Evolutionary conservation across 495 filamentous ascomycete genomes (phyloP).

Genomic region (Aspergillus asperescens): DNA sequence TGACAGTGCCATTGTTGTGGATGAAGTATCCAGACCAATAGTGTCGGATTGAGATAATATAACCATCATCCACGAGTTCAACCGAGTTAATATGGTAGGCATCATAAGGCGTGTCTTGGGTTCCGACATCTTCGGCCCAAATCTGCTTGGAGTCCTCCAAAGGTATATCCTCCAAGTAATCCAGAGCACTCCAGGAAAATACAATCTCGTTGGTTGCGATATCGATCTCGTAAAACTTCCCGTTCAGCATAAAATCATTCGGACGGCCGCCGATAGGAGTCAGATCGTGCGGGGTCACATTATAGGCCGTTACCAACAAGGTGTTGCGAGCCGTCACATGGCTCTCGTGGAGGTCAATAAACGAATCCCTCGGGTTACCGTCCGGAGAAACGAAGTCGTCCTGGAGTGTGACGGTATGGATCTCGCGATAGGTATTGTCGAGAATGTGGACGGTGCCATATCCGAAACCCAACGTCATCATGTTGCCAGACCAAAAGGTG

Average conservation of each 20-base stretch:
- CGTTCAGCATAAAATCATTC: slow-evolving; percentile 44
- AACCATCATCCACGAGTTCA: slow-evolving; percentile 31
- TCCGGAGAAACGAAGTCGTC: slow-evolving; percentile 29
- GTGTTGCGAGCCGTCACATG: slow-evolving; percentile 45
- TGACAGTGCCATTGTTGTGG: slow-evolving; percentile 31
- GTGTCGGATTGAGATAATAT: slow-evolving; percentile 35
- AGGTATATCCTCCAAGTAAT: slow-evolving; percentile 24
- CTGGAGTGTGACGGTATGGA: slow-evolving; percentile 30
- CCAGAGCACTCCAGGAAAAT: slow-evolving; percentile 30
- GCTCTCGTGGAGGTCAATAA: slow-evolving; percentile 46
- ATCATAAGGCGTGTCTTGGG: slow-evolving; percentile 32
- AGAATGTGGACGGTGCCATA: slow-evolving; percentile 35
- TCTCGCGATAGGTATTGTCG: slow-evolving; percentile 36
- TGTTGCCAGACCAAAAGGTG: slow-evolving; percentile 36
- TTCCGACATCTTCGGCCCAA: slow-evolving; percentile 22
- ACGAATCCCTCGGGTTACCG: slow-evolving; percentile 23
- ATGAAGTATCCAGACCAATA: slow-evolving; percentile 35
- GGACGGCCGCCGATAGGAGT: slow-evolving; percentile 36
- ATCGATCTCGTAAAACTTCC: slow-evolving; percentile 43
- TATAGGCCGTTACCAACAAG: slow-evolving; percentile 51
- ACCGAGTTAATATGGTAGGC: slow-evolving; percentile 41
- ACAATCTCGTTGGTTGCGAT: slow-evolving; percentile 35
- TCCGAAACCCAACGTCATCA: slow-evolving; percentile 30
- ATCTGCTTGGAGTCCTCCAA: slow-evolving; percentile 18
- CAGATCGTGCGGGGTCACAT: slow-evolving; percentile 45